These are phyloP conservation scores for Sextonia rubra DNA, from an alignment of 164 flowering plant species.

Conservation along the genomic window DNA sequence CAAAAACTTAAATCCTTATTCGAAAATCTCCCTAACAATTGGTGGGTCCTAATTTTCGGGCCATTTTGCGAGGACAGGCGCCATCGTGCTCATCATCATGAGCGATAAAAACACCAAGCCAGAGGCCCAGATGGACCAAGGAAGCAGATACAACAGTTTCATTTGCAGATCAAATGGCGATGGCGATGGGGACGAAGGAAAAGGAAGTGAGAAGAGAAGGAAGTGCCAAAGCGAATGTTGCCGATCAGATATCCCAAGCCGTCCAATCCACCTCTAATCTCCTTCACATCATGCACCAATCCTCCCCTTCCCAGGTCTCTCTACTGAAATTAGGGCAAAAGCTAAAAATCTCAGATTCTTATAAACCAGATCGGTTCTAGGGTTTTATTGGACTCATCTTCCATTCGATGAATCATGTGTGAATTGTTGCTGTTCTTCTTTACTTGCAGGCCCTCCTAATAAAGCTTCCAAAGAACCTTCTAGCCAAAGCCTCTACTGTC, in stretches of 20 bases:
- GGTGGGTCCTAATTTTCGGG: too few species aligned
- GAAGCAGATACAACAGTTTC: neutral
- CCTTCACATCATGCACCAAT: slow-evolving; percentile 81
- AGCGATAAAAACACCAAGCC: neutral
- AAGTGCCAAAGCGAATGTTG: slow-evolving; percentile 53
- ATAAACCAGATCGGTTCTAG: too few species aligned
- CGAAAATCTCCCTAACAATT: too few species aligned
- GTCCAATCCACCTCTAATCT: slow-evolving; percentile 80
- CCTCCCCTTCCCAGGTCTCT: slow-evolving; percentile 70
- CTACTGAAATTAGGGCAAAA: neutral
- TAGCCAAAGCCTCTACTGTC: slow-evolving; percentile 59
- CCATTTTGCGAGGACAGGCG: too few species aligned
- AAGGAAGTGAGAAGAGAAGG: slow-evolving; percentile 31
- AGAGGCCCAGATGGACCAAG: neutral
- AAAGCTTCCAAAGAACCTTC: slow-evolving; percentile 76
- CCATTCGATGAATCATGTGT: too few species aligned
- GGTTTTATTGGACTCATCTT: too few species aligned
- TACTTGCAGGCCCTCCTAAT: slow-evolving; percentile 50
- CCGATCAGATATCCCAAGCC: slow-evolving; percentile 80
- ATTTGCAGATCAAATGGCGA: neutral
- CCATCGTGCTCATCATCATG: too few species aligned
- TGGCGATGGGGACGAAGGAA: neutral
- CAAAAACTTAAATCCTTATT: too few species aligned
- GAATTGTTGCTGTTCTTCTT: neutral
- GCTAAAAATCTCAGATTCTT: too few species aligned